Conservation (phyloP, 345 rosid species). For the Dovyalis caffra region DNA sequence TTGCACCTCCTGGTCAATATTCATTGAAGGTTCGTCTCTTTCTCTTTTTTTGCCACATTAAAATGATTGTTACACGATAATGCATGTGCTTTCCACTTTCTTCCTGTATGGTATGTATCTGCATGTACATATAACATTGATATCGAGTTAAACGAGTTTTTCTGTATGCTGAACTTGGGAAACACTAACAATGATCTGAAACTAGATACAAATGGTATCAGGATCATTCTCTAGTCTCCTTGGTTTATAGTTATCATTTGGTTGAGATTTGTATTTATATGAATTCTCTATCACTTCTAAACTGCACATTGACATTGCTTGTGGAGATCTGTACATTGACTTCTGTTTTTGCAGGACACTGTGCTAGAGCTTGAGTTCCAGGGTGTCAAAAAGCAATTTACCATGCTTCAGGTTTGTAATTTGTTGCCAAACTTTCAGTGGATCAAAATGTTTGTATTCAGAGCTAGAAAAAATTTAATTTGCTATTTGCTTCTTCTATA, state of each 20-base stretch:
- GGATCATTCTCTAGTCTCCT: not conserved
- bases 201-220: not conserved
- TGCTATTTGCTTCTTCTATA: constrained; percentile 18
- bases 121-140: not conserved
- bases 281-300: not conserved
- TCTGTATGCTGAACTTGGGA: not conserved
- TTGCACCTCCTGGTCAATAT: constrained; percentile 99
- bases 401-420: constrained; percentile 93
- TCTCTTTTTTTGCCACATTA: constrained; percentile 10
- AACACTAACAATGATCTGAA: not conserved
- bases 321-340: not conserved
- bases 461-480: not conserved
- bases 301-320: not conserved
- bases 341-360: constrained; percentile 63
- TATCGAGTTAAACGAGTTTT: too few species aligned
- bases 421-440: not conserved
- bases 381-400: constrained; percentile 85
- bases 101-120: not conserved
- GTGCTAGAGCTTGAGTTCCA: constrained; percentile 98
- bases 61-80: not conserved
- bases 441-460: not conserved
- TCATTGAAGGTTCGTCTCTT: constrained; percentile 68
- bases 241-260: not conserved
- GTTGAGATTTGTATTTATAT: not conserved
- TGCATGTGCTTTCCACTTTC: not conserved